A percentile compares a stretch with the other conserved stretches of the same genome.
phyloP scores from a whole-genome alignment of 179 eudicot species.

The Silene noctiflora region DNA sequence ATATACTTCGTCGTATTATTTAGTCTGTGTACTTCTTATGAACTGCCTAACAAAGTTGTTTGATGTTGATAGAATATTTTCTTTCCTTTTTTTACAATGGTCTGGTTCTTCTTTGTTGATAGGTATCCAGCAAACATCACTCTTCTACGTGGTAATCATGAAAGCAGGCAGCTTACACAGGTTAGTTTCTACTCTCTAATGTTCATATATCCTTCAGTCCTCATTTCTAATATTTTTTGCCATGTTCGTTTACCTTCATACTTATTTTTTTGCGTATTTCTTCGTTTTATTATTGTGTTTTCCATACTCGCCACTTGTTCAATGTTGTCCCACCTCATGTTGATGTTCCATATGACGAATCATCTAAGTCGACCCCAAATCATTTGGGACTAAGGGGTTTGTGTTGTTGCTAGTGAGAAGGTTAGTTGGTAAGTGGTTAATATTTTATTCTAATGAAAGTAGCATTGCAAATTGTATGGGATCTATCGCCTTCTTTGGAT shows the following conservation, averaged over 20 bases:
- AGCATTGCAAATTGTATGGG: no score
- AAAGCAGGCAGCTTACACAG: conserved; percentile 96
- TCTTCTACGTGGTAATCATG: conserved; percentile 96
- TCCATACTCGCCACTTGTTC: no score
- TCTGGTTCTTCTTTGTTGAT: conserved; percentile 22
- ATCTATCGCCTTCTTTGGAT: no score
- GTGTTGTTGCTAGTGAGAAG: no score
- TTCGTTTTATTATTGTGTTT: neutral
- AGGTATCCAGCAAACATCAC: conserved; percentile 98
- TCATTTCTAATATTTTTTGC: neutral
- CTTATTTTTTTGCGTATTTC: neutral
- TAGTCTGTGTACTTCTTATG: neutral
- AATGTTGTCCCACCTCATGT: no score
- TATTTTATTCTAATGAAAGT: no score
- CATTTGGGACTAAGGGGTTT: no score
- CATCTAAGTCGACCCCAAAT: no score
- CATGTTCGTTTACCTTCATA: neutral
- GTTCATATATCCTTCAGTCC: neutral
- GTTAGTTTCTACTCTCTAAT: conserved; percentile 30
- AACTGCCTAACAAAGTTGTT: neutral
- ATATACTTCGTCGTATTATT: neutral
- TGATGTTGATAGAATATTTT: neutral
- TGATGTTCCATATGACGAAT: no score
- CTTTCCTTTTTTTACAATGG: neutral
- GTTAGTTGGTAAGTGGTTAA: no score